phyloP scores from a whole-genome alignment of 306 rosid genomes.

The Rosa rugosa region DNA sequence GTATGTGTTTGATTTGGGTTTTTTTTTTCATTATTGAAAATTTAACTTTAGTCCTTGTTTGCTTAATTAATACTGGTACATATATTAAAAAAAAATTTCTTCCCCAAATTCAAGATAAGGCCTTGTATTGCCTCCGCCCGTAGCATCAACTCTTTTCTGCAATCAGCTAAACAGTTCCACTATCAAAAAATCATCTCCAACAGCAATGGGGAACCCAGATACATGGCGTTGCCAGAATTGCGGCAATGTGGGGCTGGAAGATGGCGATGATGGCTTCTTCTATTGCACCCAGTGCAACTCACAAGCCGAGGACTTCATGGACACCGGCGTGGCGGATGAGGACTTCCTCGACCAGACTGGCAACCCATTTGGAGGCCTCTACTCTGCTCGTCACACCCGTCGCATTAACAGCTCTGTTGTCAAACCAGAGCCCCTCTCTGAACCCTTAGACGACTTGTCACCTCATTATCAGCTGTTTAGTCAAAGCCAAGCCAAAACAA shows the following conservation, averaged over 20 bases:
- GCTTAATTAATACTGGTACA: no score
- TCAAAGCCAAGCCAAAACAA: not conserved
- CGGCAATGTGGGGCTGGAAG: conserved; percentile 39
- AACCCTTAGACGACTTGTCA: not conserved
- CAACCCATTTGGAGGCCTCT: conserved; percentile 39
- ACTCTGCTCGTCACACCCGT: conserved; percentile 55
- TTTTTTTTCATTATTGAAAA: no score
- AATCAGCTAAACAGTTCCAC: not conserved
- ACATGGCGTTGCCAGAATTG: conserved; percentile 52
- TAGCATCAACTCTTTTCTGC: no score
- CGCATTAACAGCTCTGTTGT: conserved; percentile 1
- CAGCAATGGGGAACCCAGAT: conserved; percentile 36
- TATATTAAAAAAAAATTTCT: no score
- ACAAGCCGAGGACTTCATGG: conserved; percentile 51
- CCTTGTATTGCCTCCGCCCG: no score
- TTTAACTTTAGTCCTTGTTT: no score
- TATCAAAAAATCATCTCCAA: not conserved
- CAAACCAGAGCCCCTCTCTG: not conserved
- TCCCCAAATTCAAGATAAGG: no score
- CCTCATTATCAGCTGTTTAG: not conserved
- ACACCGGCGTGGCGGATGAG: conserved; percentile 63
- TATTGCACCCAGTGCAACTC: conserved; percentile 62
- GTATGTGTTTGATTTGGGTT: no score
- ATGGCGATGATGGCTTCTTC: conserved; percentile 64
- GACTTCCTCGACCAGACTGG: conserved; percentile 44